Evolutionary conservation across 1,284 basidiomycete species (phyloP), one percentile per base, ranked within the genome.

Genomic region (Earliella scabrosa): DNA sequence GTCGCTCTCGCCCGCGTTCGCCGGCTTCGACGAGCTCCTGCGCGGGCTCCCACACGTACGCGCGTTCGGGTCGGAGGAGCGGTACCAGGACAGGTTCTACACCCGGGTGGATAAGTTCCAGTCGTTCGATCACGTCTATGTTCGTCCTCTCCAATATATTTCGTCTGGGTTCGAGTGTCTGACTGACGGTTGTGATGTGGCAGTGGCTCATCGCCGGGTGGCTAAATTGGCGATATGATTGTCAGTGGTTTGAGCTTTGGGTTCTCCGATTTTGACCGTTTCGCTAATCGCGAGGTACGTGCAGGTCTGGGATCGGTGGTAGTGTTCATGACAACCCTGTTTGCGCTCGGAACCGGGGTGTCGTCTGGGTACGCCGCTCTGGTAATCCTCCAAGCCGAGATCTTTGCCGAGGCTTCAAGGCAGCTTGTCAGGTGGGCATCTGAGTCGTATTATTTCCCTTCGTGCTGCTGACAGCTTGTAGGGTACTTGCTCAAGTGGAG

Each of bases 21-120:
- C 87, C 16, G 89, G 89, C 0, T 93, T 90, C 66, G 87, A 89
- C 58, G 92, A 95, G 68, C 76, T 93, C 13, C 76, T 95, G 35
- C 81, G 80, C 36, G 93, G 93, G 4, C 82, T 93, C 36, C 76
- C 86, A 27, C 87, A 92, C 63, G 86, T 95, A 20, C 83, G 92
- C 24, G 93, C 92, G 0, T 95, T 93, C 70, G 88, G 86, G 2
- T 91, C 90, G 77, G 92, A 94, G 66, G 75, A 77, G 27, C 73
- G 87, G 55, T 93, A 93, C 71, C 89, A 93, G 65, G 78, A 87
- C 58, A 63, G 73, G 16, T 89, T 94, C 65, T 92, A 90, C 71
- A 68, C 75, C 50, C 80, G 90, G 72, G 88, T 95, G 26, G 92
- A 95, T 69, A 87, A 77, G 61, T 88, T 88, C 69, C 87, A 89